phyloP scores from a whole-genome alignment of 2,329 filamentous ascomycete genomes.

The Parascedosporium putredinis region DNA sequence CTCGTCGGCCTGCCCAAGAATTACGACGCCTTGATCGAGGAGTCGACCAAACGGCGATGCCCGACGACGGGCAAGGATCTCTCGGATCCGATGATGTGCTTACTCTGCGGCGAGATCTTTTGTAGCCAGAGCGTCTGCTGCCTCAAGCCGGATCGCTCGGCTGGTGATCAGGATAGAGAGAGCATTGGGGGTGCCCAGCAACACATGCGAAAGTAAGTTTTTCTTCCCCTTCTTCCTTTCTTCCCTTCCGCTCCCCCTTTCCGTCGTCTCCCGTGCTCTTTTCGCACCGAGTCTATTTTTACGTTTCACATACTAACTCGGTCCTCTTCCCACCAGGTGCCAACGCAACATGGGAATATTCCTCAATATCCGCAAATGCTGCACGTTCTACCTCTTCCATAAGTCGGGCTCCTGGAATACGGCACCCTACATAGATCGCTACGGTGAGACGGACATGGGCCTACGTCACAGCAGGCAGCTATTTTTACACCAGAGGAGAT shows the following conservation, averaged over 20 bases:
- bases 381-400: conserved; percentile 76
- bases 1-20: conserved; percentile 85
- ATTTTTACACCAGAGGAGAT: conserved; percentile 86
- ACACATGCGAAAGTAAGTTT: conserved; percentile 69
- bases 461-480: conserved; percentile 79
- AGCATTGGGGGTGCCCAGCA: conserved; percentile 77
- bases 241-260: no score
- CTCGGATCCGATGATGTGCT: conserved; percentile 79
- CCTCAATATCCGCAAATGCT: conserved; percentile 94
- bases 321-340: conserved; percentile 48
- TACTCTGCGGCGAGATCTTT: conserved; percentile 95
- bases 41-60: conserved; percentile 73
- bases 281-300: not conserved
- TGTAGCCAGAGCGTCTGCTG: conserved; percentile 93
- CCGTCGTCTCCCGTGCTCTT: no score
- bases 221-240: no score
- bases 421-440: conserved; percentile 90
- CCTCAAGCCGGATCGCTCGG: conserved; percentile 48
- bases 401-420: conserved; percentile 72
- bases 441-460: conserved; percentile 91
- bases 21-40: conserved; percentile 86
- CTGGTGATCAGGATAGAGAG: conserved; percentile 27
- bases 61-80: conserved; percentile 87
- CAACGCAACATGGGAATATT: conserved; percentile 86
- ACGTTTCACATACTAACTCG: conserved; percentile 7